Conservation (phyloP, 2,329 filamentous ascomycete species). For the Emergomyces orientalis region DNA sequence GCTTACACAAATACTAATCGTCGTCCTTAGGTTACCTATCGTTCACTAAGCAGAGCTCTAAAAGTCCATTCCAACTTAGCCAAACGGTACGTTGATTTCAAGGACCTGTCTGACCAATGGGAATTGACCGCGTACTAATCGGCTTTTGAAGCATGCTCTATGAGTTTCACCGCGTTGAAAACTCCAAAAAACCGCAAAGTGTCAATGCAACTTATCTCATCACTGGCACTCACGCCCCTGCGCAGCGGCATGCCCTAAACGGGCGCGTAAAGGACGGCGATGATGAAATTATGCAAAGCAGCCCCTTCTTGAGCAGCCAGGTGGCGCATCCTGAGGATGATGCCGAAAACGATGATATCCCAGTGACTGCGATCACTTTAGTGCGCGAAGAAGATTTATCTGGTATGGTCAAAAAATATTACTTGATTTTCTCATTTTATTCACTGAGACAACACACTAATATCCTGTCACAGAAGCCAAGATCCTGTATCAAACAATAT, state of each 20-base stretch:
- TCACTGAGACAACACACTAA: background rate
- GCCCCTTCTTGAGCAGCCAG: conserved; percentile 58
- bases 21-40: conserved; percentile 66
- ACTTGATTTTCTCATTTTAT: background rate
- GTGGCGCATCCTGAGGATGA: conserved; percentile 45
- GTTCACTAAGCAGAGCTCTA: conserved; percentile 68
- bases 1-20: background rate
- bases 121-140: background rate
- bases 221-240: conserved; percentile 53
- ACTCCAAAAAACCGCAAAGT: conserved; percentile 59
- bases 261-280: conserved; percentile 47
- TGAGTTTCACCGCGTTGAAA: conserved; percentile 74
- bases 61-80: conserved; percentile 78
- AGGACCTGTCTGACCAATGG: background rate
- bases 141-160: conserved; percentile 61
- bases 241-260: conserved; percentile 29
- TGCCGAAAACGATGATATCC: conserved; percentile 40
- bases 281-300: conserved; percentile 57
- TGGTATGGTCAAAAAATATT: conserved; percentile 37
- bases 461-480: conserved; percentile 48
- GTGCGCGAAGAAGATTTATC: conserved; percentile 64
- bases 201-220: conserved; percentile 92
- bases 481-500: conserved; percentile 60
- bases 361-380: conserved; percentile 53
- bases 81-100: conserved; percentile 59